Evolutionary conservation across 768 basidiomycete genomes (phyloP).

Genomic region (Mycena galericulata): DNA sequence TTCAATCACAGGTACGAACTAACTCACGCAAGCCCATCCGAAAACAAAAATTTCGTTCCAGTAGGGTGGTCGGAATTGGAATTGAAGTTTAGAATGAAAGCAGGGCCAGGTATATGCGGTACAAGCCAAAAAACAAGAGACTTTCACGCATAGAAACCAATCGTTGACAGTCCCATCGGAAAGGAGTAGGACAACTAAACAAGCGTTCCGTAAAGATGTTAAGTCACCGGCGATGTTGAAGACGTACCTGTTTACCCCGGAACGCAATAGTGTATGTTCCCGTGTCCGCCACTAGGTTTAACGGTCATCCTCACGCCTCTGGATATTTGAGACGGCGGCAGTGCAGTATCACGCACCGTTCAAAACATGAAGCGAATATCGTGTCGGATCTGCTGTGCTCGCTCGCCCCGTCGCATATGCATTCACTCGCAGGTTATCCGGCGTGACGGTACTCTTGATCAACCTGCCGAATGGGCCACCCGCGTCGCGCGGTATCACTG

Average conservation of each 20-base stretch:
- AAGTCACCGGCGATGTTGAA: neutral
- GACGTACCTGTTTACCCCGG: conserved; percentile 8
- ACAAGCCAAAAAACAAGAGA: neutral
- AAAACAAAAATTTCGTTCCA: too few relatives aligned
- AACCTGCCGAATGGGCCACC: neutral
- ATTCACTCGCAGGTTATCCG: conserved; percentile 1
- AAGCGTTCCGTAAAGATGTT: too few relatives aligned
- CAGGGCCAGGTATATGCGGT: too few relatives aligned
- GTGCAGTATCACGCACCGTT: conserved; percentile 1
- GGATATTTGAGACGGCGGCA: too few relatives aligned
- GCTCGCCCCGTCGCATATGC: conserved; percentile 1
- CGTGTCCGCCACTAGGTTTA: neutral
- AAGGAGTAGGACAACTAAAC: conserved; percentile 12
- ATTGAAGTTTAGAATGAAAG: too few relatives aligned
- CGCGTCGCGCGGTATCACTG: neutral
- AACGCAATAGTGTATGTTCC: neutral
- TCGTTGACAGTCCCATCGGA: neutral
- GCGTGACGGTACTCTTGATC: conserved; percentile 6
- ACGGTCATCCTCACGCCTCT: neutral
- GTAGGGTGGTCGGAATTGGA: too few relatives aligned
- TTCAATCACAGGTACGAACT: neutral
- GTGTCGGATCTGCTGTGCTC: neutral
- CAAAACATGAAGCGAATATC: conserved; percentile 19
- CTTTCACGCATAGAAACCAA: conserved; percentile 2
- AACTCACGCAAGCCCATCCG: too few relatives aligned